These are phyloP conservation scores for Buddleja alternifolia DNA, from an alignment of 257 asterid species.

Conservation along the genomic window DNA sequence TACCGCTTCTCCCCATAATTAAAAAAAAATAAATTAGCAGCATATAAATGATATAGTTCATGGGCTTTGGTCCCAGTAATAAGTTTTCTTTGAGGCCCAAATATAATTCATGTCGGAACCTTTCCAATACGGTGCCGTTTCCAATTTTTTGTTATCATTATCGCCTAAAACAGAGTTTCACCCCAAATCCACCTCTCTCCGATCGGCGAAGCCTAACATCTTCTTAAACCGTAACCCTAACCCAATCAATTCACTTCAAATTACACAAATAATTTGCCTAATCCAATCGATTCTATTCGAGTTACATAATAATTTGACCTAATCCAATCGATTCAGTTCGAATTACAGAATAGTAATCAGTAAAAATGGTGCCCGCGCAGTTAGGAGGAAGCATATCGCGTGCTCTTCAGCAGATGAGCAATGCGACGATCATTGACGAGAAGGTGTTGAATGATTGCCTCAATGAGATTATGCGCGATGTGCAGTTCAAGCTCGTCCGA, in stretches of 20 bases:
- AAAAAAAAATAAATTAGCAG: too few relatives aligned
- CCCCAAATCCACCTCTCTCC: background rate
- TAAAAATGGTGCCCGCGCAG: conserved; percentile 85
- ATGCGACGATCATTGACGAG: conserved; percentile 88
- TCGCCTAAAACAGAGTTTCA: background rate
- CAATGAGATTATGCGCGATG: conserved; percentile 91
- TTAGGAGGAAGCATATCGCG: conserved; percentile 87
- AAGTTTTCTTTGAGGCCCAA: too few relatives aligned
- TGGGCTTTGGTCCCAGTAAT: too few relatives aligned
- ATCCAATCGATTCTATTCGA: too few relatives aligned
- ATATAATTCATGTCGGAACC: too few relatives aligned
- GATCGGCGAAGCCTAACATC: conserved; percentile 8
- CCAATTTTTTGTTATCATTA: too few relatives aligned
- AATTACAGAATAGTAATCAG: conserved; percentile 20
- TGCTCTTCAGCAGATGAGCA: conserved; percentile 97
- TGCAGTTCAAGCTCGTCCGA: conserved; percentile 78
- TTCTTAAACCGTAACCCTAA: conserved; percentile 27
- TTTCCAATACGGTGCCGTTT: too few relatives aligned
- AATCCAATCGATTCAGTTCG: conserved; percentile 19
- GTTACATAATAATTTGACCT: too few relatives aligned
- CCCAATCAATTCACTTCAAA: conserved; percentile 13
- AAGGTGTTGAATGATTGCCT: conserved; percentile 85
- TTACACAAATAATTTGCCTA: background rate
- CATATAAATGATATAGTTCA: too few relatives aligned
- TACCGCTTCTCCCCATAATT: too few relatives aligned